Conservation (phyloP, 495 filamentous ascomycete genomes). For the Penicillium riverlandense region DNA sequence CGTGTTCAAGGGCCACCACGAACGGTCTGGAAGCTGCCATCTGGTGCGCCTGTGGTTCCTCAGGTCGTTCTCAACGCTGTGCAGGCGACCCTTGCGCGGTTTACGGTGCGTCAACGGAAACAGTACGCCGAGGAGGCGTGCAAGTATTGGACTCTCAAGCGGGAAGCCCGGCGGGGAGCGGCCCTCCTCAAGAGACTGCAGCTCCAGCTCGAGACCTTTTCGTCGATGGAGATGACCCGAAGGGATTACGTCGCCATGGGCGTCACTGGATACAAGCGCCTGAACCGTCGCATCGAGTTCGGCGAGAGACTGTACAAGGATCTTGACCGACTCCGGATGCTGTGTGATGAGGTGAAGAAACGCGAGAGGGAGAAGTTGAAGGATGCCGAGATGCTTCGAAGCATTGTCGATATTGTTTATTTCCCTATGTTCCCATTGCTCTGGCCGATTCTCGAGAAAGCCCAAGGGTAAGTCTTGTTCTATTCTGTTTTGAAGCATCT, state of each 20-base stretch:
- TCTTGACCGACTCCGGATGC: constrained; percentile 59
- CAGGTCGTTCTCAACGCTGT: constrained; percentile 75
- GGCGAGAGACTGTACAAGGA: constrained; percentile 67
- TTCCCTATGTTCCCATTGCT: constrained; percentile 79
- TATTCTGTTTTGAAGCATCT: not conserved
- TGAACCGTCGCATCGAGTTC: constrained; percentile 82
- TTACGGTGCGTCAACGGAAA: constrained; percentile 75
- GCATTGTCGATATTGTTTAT: constrained; percentile 78
- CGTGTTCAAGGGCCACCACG: constrained; percentile 44
- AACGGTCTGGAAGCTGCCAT: constrained; percentile 86
- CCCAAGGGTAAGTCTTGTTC: constrained; percentile 51
- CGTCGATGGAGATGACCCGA: constrained; percentile 90
- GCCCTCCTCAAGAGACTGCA: constrained; percentile 88
- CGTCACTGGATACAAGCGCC: constrained; percentile 65
- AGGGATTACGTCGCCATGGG: constrained; percentile 92
- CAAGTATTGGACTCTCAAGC: constrained; percentile 96
- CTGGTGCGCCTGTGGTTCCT: constrained; percentile 90
- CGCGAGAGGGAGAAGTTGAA: constrained; percentile 69
- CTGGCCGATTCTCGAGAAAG: constrained; percentile 73
- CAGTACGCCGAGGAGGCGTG: constrained; percentile 89
- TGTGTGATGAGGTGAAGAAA: constrained; percentile 62
- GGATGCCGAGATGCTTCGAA: constrained; percentile 65
- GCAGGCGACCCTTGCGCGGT: constrained; percentile 69
- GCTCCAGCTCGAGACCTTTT: constrained; percentile 80
- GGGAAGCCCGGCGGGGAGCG: constrained; percentile 85